Evolutionary conservation across 768 basidiomycete species (phyloP), one percentile per base, ranked within the genome.

Genomic region (Termitomyces sp.): DNA sequence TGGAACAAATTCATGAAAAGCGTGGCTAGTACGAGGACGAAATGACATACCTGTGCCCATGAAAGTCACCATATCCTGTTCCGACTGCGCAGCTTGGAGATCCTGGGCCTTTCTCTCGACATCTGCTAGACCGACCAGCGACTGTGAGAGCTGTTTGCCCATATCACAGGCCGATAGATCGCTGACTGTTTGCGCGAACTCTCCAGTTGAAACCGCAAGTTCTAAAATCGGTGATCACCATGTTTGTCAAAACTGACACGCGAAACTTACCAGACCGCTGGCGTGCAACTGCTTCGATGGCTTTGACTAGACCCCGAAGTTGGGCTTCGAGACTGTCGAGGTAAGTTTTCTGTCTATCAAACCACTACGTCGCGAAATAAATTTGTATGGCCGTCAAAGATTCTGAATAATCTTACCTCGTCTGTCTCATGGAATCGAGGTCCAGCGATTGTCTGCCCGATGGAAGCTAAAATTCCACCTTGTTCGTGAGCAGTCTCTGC

Each of bases 271-370:
- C 89, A 55, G 81, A 68, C 19, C 94, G 86, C 42, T 93, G 85
- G 63, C 87, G 94, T 9, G 92, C 81, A n/a, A 93, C 91, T 0
- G 78, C 54, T 57, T 96, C 91, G 50, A 98, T 89, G 0, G 93
- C 84, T 71, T 90, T 94, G 49, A 92, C 89, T 1, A 98, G 78
- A 3, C 86, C 83, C 23, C 90, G 87, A 17, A 98, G 77, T 65
- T 98, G 94, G 0, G 86, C 83, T 69, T 99, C 97, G 21, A 98
- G 80, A 43, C 85, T 85, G 62, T 98, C 95, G 11, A 99, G 79
- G 66, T 91, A 93, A 0, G 75, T 71, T 57, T 88, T 91, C 68
- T 94, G 87, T 60, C 83, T 81, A 64, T 97, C 94, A 63, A 97
- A 98, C 94, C 94, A 98, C 85, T 95, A 44, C 19, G 40, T 6